Evolutionary conservation across 257 asterid genomes (phyloP), one percentile per base, ranked within the genome.

Genomic region (Cordia subcordata): DNA sequence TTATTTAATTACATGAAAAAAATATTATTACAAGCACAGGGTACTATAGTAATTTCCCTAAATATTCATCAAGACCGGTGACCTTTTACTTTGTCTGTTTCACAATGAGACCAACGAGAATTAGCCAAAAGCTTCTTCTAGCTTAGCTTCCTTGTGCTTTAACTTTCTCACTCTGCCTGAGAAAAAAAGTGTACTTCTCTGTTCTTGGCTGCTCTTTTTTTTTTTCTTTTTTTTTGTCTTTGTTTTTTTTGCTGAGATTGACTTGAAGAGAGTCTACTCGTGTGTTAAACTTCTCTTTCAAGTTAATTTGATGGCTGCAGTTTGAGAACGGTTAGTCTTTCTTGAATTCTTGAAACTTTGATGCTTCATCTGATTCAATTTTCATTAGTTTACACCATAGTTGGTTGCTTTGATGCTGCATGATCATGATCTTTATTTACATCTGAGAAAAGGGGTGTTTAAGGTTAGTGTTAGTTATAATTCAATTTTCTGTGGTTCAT

Each of bases 81-180:
- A 42, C 72, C 75, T 53, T 63, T 59, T 53, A 10, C 54, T 50
- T 64, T 73, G 76, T 72, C 80, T 49, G 72, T 76, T 70, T 66
- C 72, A 65, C 75, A 55, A 62, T 68, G 55, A 37, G 50, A 74
- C 67, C 67, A 21, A 61, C 20, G 72, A 55, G 37, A 58, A 32
- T 53, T 58, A 57, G 53, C 68, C 51, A 58, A 70, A 56, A 39
- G n/a, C n/a, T n/a, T n/a, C 21, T 46, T 49, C 50, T 50, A 55
- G 38, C 51, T 14, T 68, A 52, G 44, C 33, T 59, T 35, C 60
- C 16, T 35, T 59, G 20, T 10, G 57, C 32, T 37, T 37, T 35
- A n/a, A n/a, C 44, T 35, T 38, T 23, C 17, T 35, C 71, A 10
- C 18, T 53, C 44, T 27, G 27, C 49, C 27, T 38, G 16, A 5